phyloP scores from a whole-genome alignment of 345 rosid genomes.

The Cardamine occulta region DNA sequence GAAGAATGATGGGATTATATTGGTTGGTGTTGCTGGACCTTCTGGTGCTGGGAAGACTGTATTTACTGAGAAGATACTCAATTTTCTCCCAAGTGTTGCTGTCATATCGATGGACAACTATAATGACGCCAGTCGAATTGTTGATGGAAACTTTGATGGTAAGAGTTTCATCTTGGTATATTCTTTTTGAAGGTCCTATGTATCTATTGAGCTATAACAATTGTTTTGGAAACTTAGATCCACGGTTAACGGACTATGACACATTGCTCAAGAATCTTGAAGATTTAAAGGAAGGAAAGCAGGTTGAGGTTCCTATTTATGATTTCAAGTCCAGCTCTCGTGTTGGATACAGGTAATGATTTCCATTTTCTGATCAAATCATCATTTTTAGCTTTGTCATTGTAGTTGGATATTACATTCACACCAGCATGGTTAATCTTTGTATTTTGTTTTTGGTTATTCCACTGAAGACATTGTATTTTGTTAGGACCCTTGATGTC shows the following conservation, averaged over 20 bases:
- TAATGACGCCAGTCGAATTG: slow-evolving; percentile 85
- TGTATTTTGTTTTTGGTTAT: neutral
- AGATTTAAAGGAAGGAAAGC: slow-evolving; percentile 81
- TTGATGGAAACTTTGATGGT: slow-evolving; percentile 98
- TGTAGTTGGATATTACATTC: slow-evolving; percentile 22
- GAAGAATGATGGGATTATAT: slow-evolving; percentile 79
- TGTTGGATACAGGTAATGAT: slow-evolving; percentile 79
- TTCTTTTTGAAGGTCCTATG: neutral
- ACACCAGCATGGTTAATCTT: neutral
- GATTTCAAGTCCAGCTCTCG: slow-evolving; percentile 96
- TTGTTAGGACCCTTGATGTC: slow-evolving; percentile 77
- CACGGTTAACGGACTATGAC: slow-evolving; percentile 94
- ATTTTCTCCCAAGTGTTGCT: slow-evolving; percentile 85
- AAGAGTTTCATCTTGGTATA: slow-evolving; percentile 13
- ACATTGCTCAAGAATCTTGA: slow-evolving; percentile 79
- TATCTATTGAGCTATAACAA: slow-evolving; percentile 19
- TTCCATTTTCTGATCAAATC: neutral
- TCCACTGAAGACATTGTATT: slow-evolving; percentile 14
- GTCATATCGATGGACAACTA: slow-evolving; percentile 95
- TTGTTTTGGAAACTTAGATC: slow-evolving; percentile 60
- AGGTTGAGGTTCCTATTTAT: slow-evolving; percentile 84
- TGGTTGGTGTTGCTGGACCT: slow-evolving; percentile 96
- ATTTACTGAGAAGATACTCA: slow-evolving; percentile 87
- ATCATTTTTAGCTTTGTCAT: slow-evolving; percentile 7
- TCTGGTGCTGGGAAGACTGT: slow-evolving; percentile 99